These are phyloP conservation scores for Sequoia sempervirens DNA, from an alignment of 75 land plant genomes.

Conservation along the genomic window DNA sequence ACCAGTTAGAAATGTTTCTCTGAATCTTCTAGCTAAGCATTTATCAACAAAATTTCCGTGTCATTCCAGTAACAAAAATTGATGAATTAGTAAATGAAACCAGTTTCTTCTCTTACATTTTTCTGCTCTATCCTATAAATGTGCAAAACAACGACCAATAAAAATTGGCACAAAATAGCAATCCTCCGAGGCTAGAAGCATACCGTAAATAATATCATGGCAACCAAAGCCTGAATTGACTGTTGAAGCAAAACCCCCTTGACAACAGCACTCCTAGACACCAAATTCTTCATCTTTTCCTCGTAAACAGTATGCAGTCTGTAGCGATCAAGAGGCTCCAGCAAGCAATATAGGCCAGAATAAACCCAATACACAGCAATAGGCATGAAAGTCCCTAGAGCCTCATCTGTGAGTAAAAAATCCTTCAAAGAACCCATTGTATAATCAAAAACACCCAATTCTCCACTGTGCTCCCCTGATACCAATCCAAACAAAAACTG, in stretches of 20 bases:
- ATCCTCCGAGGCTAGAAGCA: neutral
- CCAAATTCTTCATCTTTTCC: slow-evolving; percentile 64
- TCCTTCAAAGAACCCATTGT: slow-evolving; percentile 16
- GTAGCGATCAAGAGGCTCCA: slow-evolving; percentile 48
- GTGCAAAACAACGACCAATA: neutral
- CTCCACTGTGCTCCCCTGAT: neutral
- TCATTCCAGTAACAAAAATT: neutral
- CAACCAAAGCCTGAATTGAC: slow-evolving; percentile 61
- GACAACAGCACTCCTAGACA: slow-evolving; percentile 43
- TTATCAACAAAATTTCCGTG: neutral
- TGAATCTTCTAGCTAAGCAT: neutral
- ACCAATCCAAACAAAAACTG: neutral
- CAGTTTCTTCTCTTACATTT: neutral
- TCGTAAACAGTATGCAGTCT: slow-evolving; percentile 61
- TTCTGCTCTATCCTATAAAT: neutral
- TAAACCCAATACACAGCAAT: slow-evolving; percentile 83
- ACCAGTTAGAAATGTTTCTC: neutral
- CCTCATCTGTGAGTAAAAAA: slow-evolving; percentile 42
- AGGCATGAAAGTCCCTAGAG: slow-evolving; percentile 73
- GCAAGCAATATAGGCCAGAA: slow-evolving; percentile 55
- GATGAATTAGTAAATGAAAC: neutral
- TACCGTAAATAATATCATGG: slow-evolving; percentile 56
- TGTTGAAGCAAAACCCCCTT: slow-evolving; percentile 79
- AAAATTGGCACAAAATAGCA: neutral
- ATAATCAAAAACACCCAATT: neutral